Evolutionary conservation across 306 rosid genomes (phyloP), one percentile per base, ranked within the genome.

Genomic region (Vachellia pachyceras): DNA sequence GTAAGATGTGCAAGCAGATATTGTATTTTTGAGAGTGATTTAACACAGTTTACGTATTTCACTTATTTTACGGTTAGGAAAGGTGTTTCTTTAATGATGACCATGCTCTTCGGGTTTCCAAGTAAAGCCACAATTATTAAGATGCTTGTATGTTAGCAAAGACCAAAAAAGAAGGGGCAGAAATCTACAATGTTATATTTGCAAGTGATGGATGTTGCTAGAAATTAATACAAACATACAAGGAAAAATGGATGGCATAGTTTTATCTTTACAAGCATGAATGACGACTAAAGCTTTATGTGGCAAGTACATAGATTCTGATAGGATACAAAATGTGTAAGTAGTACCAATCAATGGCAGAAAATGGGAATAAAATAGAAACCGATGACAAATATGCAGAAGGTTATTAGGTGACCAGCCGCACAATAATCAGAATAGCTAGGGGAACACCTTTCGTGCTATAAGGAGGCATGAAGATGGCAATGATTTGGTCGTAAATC

Each of bases 21-120:
- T 17, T 85, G 20, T 11, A 75, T 23, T 70, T 37, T 14, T 52
- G 44, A 42, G 63, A 70, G 73, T 49, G 67, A 61, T 61, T 10
- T 39, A 39, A 5, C 63, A 39, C 39, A 37, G 13, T 57, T 61
- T 55, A 58, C 69, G 12, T 72, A 58, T 10, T 57, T 75, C 69
- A 84, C 63, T 60, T 75, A 50, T 57, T 39, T 79, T 68, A 74
- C 39, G 11, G 44, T 35, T 72, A 39, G 44, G 7, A 72, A 57
- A 54, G 42, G 61, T 18, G 0, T 46, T 29, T 46, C 22, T 23
- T 46, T 73, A 37, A 3, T 46, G 41, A 45, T 35, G 10, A 6
- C 35, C 42, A 79, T 44, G 41, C 69, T 75, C 54, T 39, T 75
- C 20, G 54, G 41, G 78, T 40, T 54, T 15, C 22, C 25, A 57